Evolutionary conservation across 345 rosid species (phyloP).

Genomic region (Murraya paniculata): DNA sequence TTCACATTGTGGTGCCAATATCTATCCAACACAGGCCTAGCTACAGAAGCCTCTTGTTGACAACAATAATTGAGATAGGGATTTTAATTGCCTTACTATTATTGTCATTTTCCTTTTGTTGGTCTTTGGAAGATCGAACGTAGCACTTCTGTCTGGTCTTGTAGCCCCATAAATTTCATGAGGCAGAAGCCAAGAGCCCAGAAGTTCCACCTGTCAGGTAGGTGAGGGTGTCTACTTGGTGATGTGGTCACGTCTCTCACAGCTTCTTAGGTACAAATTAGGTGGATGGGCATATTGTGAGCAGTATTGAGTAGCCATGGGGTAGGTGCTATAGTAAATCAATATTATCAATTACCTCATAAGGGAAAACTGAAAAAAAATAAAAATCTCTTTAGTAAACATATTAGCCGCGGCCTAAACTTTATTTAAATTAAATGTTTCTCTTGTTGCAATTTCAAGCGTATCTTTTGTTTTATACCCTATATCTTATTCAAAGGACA

Average conservation of each 20-base stretch:
- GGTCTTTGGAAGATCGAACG: background rate
- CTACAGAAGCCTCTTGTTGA: background rate
- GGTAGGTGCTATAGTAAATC: constrained; percentile 7
- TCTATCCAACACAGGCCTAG: background rate
- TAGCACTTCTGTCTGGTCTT: too few species aligned
- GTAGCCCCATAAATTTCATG: background rate
- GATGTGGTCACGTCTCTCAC: constrained; percentile 3
- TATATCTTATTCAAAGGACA: too few species aligned
- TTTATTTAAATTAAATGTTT: background rate
- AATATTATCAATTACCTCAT: background rate
- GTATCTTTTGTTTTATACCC: background rate
- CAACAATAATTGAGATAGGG: background rate
- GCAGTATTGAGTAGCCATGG: background rate
- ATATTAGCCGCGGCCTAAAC: too few species aligned
- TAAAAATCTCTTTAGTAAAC: too few species aligned
- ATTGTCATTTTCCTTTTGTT: background rate
- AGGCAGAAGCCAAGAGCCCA: background rate
- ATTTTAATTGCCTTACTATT: too few species aligned
- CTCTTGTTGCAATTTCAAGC: background rate
- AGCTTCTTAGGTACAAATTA: constrained; percentile 14
- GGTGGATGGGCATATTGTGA: constrained; percentile 15
- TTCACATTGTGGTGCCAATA: background rate
- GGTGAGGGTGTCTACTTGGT: background rate
- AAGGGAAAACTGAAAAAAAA: background rate
- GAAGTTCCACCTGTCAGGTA: background rate